These are phyloP conservation scores for Populus davidiana DNA, from an alignment of 345 rosid species.

Conservation along the genomic window DNA sequence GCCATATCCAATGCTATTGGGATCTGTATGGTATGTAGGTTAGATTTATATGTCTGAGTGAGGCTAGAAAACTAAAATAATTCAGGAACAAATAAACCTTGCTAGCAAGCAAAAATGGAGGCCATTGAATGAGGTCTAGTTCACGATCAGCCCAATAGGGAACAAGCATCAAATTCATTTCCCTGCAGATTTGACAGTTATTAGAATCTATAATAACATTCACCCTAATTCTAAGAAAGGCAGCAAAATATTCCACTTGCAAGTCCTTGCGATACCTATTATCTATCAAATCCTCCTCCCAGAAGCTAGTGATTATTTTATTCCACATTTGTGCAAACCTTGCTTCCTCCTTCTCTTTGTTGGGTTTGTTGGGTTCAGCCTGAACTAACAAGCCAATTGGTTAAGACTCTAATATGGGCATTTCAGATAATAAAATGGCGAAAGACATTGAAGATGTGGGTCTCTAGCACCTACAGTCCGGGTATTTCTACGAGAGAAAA, in stretches of 20 bases:
- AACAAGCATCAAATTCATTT: conserved; percentile 92
- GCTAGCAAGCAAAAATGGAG: conserved; percentile 97
- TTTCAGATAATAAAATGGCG: background rate
- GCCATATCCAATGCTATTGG: conserved; percentile 99
- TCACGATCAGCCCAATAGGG: conserved; percentile 99
- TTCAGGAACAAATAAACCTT: conserved; percentile 49
- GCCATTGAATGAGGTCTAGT: conserved; percentile 87
- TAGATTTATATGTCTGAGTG: conserved; percentile 12
- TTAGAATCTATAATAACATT: too few relatives aligned
- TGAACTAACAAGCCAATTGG: conserved; percentile 25
- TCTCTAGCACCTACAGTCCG: conserved; percentile 31
- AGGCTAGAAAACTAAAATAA: background rate
- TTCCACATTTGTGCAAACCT: conserved; percentile 99
- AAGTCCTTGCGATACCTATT: conserved; percentile 41
- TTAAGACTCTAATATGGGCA: background rate
- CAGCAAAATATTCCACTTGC: too few relatives aligned
- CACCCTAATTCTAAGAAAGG: too few relatives aligned
- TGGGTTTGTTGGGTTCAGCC: conserved; percentile 46
- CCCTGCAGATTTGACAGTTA: conserved; percentile 50
- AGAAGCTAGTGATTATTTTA: conserved; percentile 84
- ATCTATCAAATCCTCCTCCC: conserved; percentile 93
- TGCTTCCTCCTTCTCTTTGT: conserved; percentile 77
- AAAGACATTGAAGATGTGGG: background rate
- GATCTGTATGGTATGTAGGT: conserved; percentile 43
- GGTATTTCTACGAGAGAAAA: conserved; percentile 53